phyloP scores from a whole-genome alignment of 305 asterid genomes.

The Ajuga reptans region DNA sequence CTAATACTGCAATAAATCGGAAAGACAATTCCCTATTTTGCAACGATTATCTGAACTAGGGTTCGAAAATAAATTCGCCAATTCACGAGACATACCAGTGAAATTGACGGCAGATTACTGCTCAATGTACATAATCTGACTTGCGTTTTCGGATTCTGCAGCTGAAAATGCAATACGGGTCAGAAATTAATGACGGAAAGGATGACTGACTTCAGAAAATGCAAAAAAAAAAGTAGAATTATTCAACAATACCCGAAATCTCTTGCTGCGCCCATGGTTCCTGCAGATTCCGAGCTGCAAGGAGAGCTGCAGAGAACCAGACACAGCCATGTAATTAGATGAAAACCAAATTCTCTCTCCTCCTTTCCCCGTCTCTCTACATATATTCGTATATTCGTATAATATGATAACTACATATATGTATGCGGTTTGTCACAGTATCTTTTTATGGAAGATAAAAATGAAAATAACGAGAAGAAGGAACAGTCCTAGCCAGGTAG shows the following conservation, averaged over 20 bases:
- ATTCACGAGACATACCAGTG: conserved; percentile 38
- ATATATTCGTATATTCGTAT: not conserved
- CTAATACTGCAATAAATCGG: not conserved
- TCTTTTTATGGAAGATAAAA: not conserved
- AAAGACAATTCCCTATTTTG: not conserved
- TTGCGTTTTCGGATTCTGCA: conserved; percentile 43
- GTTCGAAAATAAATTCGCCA: not conserved
- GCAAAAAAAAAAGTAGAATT: not conserved
- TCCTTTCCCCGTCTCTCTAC: not conserved
- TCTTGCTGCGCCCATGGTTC: conserved; percentile 44
- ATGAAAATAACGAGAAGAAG: not conserved
- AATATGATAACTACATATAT: not conserved
- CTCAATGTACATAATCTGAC: conserved; percentile 33
- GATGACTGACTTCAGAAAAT: not conserved
- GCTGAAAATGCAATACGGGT: conserved; percentile 8
- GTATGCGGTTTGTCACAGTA: not conserved
- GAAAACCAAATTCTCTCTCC: conserved; percentile 19
- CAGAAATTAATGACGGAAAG: not conserved
- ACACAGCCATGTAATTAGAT: conserved; percentile 39
- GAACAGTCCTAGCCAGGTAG: not conserved
- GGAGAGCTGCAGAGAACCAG: conserved; percentile 69
- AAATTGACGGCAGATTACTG: conserved; percentile 39
- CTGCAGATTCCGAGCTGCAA: conserved; percentile 59
- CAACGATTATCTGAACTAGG: conserved; percentile 16
- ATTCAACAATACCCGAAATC: conserved; percentile 30